Evolutionary conservation across 2,329 filamentous ascomycete genomes (phyloP).

Genomic region (Penicillium olsonii): DNA sequence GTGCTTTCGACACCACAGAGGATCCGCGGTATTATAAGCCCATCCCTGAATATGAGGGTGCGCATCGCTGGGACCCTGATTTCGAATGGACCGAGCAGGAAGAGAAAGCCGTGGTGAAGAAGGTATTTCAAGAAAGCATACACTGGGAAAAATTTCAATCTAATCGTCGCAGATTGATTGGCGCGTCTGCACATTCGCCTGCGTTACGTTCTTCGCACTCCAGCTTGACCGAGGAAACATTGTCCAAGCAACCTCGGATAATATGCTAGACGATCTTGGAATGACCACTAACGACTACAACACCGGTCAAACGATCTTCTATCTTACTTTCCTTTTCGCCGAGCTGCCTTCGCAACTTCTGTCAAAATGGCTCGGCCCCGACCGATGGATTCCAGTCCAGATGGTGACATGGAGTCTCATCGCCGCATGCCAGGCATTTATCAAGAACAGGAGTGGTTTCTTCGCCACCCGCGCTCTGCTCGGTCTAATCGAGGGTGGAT

Average conservation of each 20-base stretch:
- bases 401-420: conserved; percentile 60
- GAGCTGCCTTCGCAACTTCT: conserved; percentile 65
- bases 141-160: neutral
- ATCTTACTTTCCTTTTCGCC: conserved; percentile 42
- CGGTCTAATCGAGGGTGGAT: conserved; percentile 56
- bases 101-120: conserved; percentile 43
- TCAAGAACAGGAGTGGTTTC: conserved; percentile 47
- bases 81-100: conserved; percentile 49
- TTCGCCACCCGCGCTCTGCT: conserved; percentile 50
- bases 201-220: conserved; percentile 64
- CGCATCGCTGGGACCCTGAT: conserved; percentile 51
- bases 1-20: conserved; percentile 38
- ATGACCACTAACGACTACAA: conserved; percentile 54
- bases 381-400: conserved; percentile 62
- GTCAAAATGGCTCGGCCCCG: conserved; percentile 59
- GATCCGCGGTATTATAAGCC: conserved; percentile 41
- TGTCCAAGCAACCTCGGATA: conserved; percentile 61
- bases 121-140: conserved; percentile 25
- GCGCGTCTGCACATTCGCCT: conserved; percentile 47
- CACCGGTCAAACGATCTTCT: conserved; percentile 45
- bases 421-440: conserved; percentile 53
- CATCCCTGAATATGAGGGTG: conserved; percentile 48
- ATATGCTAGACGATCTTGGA: conserved; percentile 54
- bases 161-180: conserved; percentile 39
- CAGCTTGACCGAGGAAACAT: conserved; percentile 67